A percentile compares a stretch with the other conserved stretches of the same genome.
phyloP scores from a whole-genome alignment of 2,329 filamentous ascomycete genomes.

The Scytalidium lignicola region DNA sequence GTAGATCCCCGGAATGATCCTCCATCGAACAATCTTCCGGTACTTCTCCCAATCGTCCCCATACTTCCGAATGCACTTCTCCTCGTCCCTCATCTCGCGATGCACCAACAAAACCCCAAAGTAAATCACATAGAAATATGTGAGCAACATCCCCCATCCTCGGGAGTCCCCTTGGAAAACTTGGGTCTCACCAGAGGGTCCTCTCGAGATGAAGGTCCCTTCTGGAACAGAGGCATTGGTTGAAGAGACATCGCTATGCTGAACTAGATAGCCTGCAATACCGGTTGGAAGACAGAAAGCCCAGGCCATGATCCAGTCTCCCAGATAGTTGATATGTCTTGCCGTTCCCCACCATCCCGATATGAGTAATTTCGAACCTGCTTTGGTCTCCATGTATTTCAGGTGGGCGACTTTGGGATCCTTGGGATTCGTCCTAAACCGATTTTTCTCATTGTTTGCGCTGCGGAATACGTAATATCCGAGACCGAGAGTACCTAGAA shows the following conservation, averaged over 20 bases:
- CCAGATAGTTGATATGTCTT: conserved; percentile 92
- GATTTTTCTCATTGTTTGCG: conserved; percentile 94
- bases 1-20: conserved; percentile 83
- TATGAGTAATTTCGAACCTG: conserved; percentile 73
- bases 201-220: conserved; percentile 45
- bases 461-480: conserved; percentile 92
- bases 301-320: conserved; percentile 93
- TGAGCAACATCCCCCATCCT: conserved; percentile 82
- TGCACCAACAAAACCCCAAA: conserved; percentile 84
- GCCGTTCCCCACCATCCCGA: conserved; percentile 92
- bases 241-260: conserved; percentile 41
- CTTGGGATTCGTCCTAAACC: conserved; percentile 80
- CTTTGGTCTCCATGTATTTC: conserved; percentile 78
- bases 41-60: conserved; percentile 90
- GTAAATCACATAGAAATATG: conserved; percentile 93
- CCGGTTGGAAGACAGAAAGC: conserved; percentile 84
- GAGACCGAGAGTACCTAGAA: conserved; percentile 60
- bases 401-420: conserved; percentile 76
- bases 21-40: conserved; percentile 71
- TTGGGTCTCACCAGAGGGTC: conserved; percentile 54
- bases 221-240: conserved; percentile 42
- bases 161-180: conserved; percentile 67
- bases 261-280: conserved; percentile 72
- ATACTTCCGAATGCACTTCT: conserved; percentile 88
- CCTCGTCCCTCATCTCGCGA: conserved; percentile 80